Evolutionary conservation across 2,329 filamentous ascomycete species (phyloP).

Genomic region (Botrytis elliptica): DNA sequence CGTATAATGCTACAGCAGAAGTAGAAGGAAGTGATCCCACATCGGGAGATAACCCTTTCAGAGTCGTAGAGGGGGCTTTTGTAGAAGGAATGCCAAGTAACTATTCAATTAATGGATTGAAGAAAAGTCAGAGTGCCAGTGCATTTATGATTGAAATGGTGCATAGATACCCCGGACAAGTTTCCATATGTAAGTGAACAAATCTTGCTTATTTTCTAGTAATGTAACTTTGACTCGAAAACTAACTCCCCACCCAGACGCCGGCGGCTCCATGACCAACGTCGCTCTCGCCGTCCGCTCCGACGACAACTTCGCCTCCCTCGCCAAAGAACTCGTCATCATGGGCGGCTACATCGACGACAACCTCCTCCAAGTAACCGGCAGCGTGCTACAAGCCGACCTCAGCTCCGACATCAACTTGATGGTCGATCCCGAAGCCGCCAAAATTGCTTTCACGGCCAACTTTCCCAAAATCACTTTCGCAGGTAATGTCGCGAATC

Average conservation of each 20-base stretch:
- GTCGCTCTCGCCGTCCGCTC: slow-evolving; percentile 48
- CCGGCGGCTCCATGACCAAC: slow-evolving; percentile 49
- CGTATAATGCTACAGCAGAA: slow-evolving; percentile 46
- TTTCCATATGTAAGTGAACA: slow-evolving; percentile 43
- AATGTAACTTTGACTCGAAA: fast-evolving
- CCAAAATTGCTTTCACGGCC: slow-evolving; percentile 50
- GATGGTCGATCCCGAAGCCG: slow-evolving; percentile 51
- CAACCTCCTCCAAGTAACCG: slow-evolving; percentile 40
- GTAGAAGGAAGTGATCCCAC: slow-evolving; percentile 46
- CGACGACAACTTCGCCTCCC: slow-evolving; percentile 47
- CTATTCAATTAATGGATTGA: slow-evolving; percentile 38
- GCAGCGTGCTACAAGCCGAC: slow-evolving; percentile 34
- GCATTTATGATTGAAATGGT: slow-evolving; percentile 50
- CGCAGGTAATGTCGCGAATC: slow-evolving; percentile 49
- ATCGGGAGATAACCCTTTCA: slow-evolving; percentile 43
- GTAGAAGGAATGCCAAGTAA: slow-evolving; percentile 48
- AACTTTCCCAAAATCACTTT: slow-evolving; percentile 48
- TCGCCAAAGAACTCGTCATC: slow-evolving; percentile 48
- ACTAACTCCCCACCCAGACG: slow-evolving; percentile 26
- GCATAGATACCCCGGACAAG: slow-evolving; percentile 49
- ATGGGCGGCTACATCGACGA: slow-evolving; percentile 53
- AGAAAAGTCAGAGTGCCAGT: slow-evolving; percentile 41
- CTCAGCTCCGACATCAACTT: slow-evolving; percentile 46
- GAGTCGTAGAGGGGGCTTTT: slow-evolving; percentile 45
- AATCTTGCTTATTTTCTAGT: neutral